A percentile compares a stretch with the other conserved stretches of the same genome.
These are phyloP conservation scores for Colletotrichum sp. DNA, from an alignment of 2,329 filamentous ascomycete genomes.

Conservation along the genomic window DNA sequence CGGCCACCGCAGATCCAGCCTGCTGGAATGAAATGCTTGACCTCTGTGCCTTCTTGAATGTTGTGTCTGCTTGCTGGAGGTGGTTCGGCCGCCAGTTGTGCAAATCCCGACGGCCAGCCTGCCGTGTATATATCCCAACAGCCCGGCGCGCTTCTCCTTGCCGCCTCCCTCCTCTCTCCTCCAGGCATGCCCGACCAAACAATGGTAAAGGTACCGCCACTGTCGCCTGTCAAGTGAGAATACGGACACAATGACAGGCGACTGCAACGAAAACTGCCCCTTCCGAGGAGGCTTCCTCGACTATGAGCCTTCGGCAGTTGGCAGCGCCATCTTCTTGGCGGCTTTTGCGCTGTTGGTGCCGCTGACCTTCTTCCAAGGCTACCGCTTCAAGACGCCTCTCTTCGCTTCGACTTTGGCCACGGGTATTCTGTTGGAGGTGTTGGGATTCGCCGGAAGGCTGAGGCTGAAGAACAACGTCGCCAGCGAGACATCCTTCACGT, in stretches of 20 bases:
- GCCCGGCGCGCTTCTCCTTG: background rate
- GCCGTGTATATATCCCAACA: conserved; percentile 19
- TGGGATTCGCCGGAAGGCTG: conserved; percentile 52
- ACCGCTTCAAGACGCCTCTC: conserved; percentile 41
- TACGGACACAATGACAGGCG: conserved; percentile 33
- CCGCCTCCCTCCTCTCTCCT: background rate
- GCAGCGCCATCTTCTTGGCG: conserved; percentile 44
- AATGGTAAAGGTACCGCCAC: conserved; percentile 13
- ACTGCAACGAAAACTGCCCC: conserved; percentile 38
- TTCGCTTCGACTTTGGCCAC: conserved; percentile 45
- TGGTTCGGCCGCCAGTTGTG: background rate
- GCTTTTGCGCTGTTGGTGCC: conserved; percentile 45
- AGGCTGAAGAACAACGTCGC: conserved; percentile 40
- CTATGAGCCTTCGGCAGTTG: conserved; percentile 39
- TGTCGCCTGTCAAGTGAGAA: conserved; percentile 21
- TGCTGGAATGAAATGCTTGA: conserved; percentile 3
- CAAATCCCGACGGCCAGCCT: background rate
- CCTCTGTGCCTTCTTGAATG: background rate
- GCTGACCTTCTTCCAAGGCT: conserved; percentile 39
- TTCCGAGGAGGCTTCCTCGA: conserved; percentile 39
- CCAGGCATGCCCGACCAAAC: conserved; percentile 9
- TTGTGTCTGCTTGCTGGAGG: background rate
- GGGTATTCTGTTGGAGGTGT: conserved; percentile 46
- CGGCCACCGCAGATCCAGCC: background rate
- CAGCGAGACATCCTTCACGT: conserved; percentile 41